Evolutionary conservation across 1,139 yeast genomes (phyloP), one percentile per base, ranked within the genome.

Genomic region (Magnusiomyces suaveolens): DNA sequence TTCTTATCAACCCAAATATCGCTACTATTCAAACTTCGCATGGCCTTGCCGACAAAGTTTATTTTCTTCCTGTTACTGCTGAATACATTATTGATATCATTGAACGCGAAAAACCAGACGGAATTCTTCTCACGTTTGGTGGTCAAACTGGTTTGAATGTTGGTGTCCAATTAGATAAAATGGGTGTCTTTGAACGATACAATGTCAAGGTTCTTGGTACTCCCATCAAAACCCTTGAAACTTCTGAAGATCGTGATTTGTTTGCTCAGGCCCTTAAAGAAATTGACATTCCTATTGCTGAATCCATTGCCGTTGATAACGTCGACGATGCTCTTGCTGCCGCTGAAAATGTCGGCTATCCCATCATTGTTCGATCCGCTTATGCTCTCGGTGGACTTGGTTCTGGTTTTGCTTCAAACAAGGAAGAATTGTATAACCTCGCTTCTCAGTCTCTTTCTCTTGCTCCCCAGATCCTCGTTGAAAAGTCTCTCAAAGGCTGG

Each of bases 401-500:
- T 55, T 90, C 97, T 33, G 99, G 99, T 48, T 92, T 92, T 69
- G 98, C 99, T 59, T 77, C 79, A 62, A 83, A 88, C 70, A 83
- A 79, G 60, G 78, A 80, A 49, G 97, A 92, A 73, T 79, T 92
- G 68, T 83, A 82, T 71, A 85, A 87, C 72, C 79, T 92, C 70
- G 84, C 95, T 51, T 82, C 95, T 51, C 95, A 87, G 71, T 87
- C 97, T 1, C 76, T 92, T 59, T 83, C 96, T 24, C 75, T 89
- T 59, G 83, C 97, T 49, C 97, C 97, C 52, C 99, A 92, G 76
- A 87, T 92, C 64, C 77, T 92, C 63, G 95, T 92, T 60, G 98
- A 92, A 78, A 82, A 82, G 72, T 88, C 97, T 53, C 87, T 92
- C 96, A 92, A 92, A 77, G 98, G 98, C 62, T 92, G 98, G 98